Conservation (phyloP, 2,329 filamentous ascomycete genomes). For the Talaromyces sp. region DNA sequence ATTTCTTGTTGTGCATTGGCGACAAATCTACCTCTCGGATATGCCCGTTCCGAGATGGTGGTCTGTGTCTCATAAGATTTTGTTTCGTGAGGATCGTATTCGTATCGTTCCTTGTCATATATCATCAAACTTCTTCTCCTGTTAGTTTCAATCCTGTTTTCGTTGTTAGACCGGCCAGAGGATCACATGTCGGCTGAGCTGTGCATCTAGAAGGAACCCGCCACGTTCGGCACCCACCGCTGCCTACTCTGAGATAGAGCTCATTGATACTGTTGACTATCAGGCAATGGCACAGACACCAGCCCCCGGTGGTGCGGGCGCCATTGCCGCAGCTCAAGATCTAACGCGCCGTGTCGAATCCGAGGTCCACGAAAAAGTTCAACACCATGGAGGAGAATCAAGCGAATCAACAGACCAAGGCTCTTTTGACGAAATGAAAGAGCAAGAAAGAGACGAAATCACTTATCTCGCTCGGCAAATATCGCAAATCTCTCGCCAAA, state of each 20-base stretch:
- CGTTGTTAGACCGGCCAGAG: background rate
- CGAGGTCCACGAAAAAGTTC: background rate
- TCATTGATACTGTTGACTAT: background rate
- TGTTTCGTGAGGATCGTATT: background rate
- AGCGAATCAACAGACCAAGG: slow-evolving; percentile 12
- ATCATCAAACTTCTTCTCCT: background rate
- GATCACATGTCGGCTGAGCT: background rate
- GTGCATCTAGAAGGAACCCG: background rate
- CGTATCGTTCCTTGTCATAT: background rate
- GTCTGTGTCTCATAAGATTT: background rate
- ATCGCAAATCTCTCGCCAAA: slow-evolving; percentile 16
- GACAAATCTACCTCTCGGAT: background rate
- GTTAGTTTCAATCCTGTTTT: background rate
- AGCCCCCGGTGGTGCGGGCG: background rate
- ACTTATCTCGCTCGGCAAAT: slow-evolving; percentile 19
- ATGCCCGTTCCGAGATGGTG: background rate
- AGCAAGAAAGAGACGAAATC: slow-evolving; percentile 12
- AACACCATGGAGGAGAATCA: background rate
- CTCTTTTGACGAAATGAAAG: slow-evolving; percentile 13
- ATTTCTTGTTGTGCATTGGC: background rate
- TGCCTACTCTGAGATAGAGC: background rate
- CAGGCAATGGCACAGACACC: slow-evolving; percentile 1
- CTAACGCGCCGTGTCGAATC: background rate
- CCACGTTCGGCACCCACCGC: background rate
- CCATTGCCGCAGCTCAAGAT: background rate